phyloP scores from a whole-genome alignment of 2,329 filamentous ascomycete species.

The Sarocladium oryzae region DNA sequence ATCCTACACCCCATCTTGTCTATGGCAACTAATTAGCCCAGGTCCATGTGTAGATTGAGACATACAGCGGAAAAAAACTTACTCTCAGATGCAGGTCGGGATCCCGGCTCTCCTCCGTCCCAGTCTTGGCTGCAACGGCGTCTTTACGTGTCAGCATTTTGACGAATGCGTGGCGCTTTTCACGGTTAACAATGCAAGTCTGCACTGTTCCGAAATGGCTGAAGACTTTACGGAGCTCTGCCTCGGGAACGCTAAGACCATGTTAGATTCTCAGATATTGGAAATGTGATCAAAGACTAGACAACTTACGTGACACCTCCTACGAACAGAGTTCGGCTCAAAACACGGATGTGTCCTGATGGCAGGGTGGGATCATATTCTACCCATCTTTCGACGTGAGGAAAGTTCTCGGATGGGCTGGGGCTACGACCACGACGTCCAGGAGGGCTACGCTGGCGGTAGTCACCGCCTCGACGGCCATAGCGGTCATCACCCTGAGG shows the following conservation, averaged over 20 bases:
- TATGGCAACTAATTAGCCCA: slow-evolving; percentile 26
- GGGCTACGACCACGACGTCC: slow-evolving; percentile 61
- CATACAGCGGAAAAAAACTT: slow-evolving; percentile 35
- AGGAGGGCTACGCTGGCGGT: slow-evolving; percentile 81
- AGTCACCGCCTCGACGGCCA: slow-evolving; percentile 56
- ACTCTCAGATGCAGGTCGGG: slow-evolving; percentile 68
- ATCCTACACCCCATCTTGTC: slow-evolving; percentile 97
- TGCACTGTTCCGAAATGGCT: slow-evolving; percentile 79
- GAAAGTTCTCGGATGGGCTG: slow-evolving; percentile 38
- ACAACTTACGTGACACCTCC: slow-evolving; percentile 79
- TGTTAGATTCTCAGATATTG: slow-evolving; percentile 32
- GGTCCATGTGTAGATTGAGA: neutral
- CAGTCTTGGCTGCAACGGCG: slow-evolving; percentile 75
- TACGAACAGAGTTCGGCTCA: slow-evolving; percentile 93
- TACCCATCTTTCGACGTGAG: slow-evolving; percentile 57
- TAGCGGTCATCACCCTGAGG: slow-evolving; percentile 49
- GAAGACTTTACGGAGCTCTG: slow-evolving; percentile 77
- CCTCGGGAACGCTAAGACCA: slow-evolving; percentile 44
- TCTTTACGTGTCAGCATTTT: slow-evolving; percentile 93
- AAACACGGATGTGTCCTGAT: slow-evolving; percentile 77
- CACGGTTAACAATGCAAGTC: slow-evolving; percentile 95
- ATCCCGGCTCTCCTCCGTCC: slow-evolving; percentile 74
- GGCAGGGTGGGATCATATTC: slow-evolving; percentile 72
- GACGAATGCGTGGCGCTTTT: slow-evolving; percentile 97
- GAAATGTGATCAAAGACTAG: neutral